Percentiles rank a stretch among this genome's conserved stretches.
Conservation (phyloP, 2,329 filamentous ascomycete species). For the Pyricularia pennisetigena region DNA sequence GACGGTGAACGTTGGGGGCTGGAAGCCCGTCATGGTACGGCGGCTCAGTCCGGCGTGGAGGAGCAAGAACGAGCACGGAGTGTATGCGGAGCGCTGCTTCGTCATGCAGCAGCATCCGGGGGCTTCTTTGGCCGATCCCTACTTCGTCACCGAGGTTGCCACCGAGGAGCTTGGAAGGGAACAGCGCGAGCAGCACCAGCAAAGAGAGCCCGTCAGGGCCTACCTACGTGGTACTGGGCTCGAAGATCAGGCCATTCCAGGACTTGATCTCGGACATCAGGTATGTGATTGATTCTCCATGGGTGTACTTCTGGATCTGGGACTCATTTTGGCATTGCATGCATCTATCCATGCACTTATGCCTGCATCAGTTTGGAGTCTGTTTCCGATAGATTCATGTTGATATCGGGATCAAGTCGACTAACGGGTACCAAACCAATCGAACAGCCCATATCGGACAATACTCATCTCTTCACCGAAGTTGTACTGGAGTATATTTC, state of each 20-base stretch:
- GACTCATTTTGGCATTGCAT: background rate
- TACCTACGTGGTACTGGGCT: background rate
- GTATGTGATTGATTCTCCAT: background rate
- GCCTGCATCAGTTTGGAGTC: background rate
- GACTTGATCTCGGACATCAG: background rate
- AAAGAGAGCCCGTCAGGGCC: background rate
- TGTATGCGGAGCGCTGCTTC: slow-evolving; percentile 38
- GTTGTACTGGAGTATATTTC: background rate
- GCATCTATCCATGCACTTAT: background rate
- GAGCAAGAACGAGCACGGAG: slow-evolving; percentile 26
- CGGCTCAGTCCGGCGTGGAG: slow-evolving; percentile 30
- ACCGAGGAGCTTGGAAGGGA: background rate
- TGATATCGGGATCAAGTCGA: background rate
- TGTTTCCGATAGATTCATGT: background rate
- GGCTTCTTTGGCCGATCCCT: slow-evolving; percentile 2
- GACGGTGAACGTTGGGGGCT: slow-evolving; percentile 37
- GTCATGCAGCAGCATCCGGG: slow-evolving; percentile 21
- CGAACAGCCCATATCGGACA: background rate
- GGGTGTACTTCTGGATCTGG: background rate
- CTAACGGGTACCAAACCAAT: background rate
- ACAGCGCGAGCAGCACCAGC: background rate
- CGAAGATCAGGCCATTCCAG: background rate
- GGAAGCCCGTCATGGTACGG: slow-evolving; percentile 33
- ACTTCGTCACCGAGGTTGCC: background rate
- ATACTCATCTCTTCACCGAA: background rate